phyloP scores from a whole-genome alignment of 2,329 filamentous ascomycete genomes.

The Didymella lethalis region DNA sequence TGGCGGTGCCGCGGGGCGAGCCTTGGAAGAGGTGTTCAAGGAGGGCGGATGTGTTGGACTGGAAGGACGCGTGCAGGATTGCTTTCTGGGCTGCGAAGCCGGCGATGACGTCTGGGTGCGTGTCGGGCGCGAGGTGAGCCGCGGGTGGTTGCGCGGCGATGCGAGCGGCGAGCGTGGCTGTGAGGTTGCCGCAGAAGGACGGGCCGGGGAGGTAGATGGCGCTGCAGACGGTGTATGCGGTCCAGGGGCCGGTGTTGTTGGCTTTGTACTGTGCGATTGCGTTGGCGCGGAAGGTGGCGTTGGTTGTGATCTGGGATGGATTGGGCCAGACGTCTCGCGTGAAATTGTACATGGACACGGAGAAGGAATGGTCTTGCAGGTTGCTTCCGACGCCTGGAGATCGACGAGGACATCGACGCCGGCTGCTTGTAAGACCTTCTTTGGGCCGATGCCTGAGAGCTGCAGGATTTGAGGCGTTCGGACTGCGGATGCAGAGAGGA shows the following conservation, averaged over 20 bases:
- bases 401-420: slow-evolving; percentile 29
- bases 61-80: slow-evolving; percentile 2
- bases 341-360: slow-evolving; percentile 7
- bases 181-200: slow-evolving; percentile 1
- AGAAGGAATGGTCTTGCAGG: slow-evolving; percentile 36
- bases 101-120: background rate
- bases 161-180: background rate
- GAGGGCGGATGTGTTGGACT: slow-evolving; percentile 4
- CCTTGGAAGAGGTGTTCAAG: slow-evolving; percentile 13
- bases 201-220: slow-evolving; percentile 11
- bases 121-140: background rate
- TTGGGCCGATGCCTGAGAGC: slow-evolving; percentile 65
- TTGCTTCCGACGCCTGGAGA: slow-evolving; percentile 40
- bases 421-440: slow-evolving; percentile 15
- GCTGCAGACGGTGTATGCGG: slow-evolving; percentile 9
- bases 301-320: slow-evolving; percentile 11
- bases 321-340: slow-evolving; percentile 11
- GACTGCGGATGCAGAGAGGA: slow-evolving; percentile 66
- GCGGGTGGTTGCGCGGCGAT: background rate
- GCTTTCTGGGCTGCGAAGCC: slow-evolving; percentile 7
- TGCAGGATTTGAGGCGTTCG: slow-evolving; percentile 70
- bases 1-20: slow-evolving; percentile 5
- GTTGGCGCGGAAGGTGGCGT: slow-evolving; percentile 19
- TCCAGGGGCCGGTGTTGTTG: slow-evolving; percentile 10
- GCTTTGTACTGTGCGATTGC: slow-evolving; percentile 9